Evolutionary conservation across 495 filamentous ascomycete species (phyloP).

Genomic region (Patellaria atrata): DNA sequence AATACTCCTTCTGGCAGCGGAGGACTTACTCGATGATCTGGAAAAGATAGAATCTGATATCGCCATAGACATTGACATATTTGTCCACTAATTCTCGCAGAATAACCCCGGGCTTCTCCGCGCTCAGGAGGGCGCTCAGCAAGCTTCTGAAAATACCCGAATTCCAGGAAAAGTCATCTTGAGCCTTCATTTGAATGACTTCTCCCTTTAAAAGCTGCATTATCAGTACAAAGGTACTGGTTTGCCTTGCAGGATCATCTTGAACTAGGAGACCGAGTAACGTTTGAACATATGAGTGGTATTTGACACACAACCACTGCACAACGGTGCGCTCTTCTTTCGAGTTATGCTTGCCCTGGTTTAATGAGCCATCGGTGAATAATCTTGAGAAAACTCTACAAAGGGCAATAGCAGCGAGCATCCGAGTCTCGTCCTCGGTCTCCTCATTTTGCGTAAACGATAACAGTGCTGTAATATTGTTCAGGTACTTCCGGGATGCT

Average conservation of each 20-base stretch:
- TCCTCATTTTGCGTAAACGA: constrained; percentile 39
- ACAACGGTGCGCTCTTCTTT: constrained; percentile 62
- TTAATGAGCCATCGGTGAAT: constrained; percentile 58
- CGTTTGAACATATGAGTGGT: constrained; percentile 42
- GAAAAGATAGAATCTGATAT: constrained; percentile 74
- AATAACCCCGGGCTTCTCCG: constrained; percentile 37
- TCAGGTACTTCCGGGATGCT: constrained; percentile 78
- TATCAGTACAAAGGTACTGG: constrained; percentile 54
- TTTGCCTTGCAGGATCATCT: constrained; percentile 23
- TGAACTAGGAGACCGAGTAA: constrained; percentile 16
- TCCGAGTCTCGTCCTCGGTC: constrained; percentile 23
- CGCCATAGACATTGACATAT: constrained; percentile 65
- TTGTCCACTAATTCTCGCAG: constrained; percentile 59
- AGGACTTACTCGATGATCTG: constrained; percentile 52
- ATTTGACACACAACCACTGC: constrained; percentile 63
- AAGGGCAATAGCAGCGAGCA: constrained; percentile 60
- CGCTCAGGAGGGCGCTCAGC: constrained; percentile 46
- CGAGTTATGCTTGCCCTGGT: constrained; percentile 42
- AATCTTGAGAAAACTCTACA: constrained; percentile 83
- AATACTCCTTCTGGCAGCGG: no score
- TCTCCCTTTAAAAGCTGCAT: constrained; percentile 78
- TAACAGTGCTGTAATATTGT: constrained; percentile 71
- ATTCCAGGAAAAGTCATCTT: constrained; percentile 50
- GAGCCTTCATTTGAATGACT: constrained; percentile 42
- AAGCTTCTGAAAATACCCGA: constrained; percentile 46